Evolutionary conservation across 768 basidiomycete genomes (phyloP).

Genomic region (Collybia sp.): DNA sequence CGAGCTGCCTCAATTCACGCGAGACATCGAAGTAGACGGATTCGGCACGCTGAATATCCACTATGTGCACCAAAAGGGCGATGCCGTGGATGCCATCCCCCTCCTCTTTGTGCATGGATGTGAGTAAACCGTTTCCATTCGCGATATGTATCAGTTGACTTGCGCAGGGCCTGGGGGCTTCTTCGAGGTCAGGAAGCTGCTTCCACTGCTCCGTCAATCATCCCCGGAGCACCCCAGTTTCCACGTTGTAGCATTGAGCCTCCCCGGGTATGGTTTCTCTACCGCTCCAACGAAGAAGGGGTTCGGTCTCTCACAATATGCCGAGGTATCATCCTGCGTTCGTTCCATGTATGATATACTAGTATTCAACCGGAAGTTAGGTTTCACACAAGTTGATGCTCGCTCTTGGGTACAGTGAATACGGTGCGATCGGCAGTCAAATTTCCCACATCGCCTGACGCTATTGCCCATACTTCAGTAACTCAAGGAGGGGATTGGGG

Average conservation of each 20-base stretch:
- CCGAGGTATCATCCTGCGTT: constrained; percentile 36
- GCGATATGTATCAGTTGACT: neutral
- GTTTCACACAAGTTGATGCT: constrained; percentile 46
- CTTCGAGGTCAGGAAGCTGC: constrained; percentile 51
- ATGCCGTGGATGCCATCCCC: too few species aligned
- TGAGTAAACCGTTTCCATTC: constrained; percentile 12
- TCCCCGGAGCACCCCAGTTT: too few species aligned
- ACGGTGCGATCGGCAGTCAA: constrained; percentile 27
- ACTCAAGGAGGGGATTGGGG: constrained; percentile 50
- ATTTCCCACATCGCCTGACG: constrained; percentile 9
- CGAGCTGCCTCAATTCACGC: too few species aligned
- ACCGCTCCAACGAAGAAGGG: too few species aligned
- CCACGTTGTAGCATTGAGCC: constrained; percentile 57
- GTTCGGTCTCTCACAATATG: constrained; percentile 41
- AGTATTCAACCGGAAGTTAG: too few species aligned
- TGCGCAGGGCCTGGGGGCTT: constrained; percentile 57
- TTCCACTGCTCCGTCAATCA: constrained; percentile 43
- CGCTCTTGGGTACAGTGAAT: constrained; percentile 41
- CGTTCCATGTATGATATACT: neutral
- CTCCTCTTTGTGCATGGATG: constrained; percentile 49
- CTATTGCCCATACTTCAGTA: constrained; percentile 15
- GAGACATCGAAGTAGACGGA: too few species aligned
- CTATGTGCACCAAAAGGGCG: too few species aligned
- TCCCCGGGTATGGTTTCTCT: constrained; percentile 64
- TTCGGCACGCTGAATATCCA: too few species aligned